Base-by-base conservation (phyloP, 2,329 filamentous ascomycete genomes). In the Fusarium sp. region DNA sequence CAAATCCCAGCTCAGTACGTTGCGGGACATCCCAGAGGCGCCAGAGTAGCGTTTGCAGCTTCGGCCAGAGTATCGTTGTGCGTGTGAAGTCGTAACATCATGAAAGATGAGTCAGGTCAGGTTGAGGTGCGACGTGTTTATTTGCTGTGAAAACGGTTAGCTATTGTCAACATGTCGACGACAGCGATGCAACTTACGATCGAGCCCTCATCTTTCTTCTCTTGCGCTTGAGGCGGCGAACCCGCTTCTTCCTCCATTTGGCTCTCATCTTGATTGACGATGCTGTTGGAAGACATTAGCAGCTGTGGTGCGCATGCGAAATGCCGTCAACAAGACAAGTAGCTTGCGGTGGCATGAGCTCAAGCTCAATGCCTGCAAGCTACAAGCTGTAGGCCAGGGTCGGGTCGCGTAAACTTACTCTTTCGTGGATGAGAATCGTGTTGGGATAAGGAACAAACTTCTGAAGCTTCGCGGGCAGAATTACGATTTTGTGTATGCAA, bases 191-290 rank as follows among this genome's bases (percentile, higher is more conserved):
- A 53, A 88, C 95, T 91, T 90, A 98, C 96, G 92, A 95, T 89
- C 96, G 89, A 83, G 96, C 96, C 86, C 96, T 92, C 89, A 96
- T 97, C 96, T 99, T 99, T 95, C 96, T 97, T 90, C 96, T 95
- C 95, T 99, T 99, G 86, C 95, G 93, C 93, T 98, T 98, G 87
- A 99, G 94, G 88, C 96, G 93, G 83, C 96, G 91, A 88, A 97
- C 95, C 86, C 96, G 92, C 96, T 99, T 99, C 94, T 99, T 99
- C 91, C 96, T 96, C 96, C 96, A 98, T 91, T 98, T 98, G 85
- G 95, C 95, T 96, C 96, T 89, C 90, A 92, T 91, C 87, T 87
- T 91, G 88, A 87, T 86, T 84, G 79, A 80, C 77, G 77, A 78
- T 75, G 75, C 79, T 80, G 72, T 59, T 60, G 54, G 28, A 50